phyloP scores from a whole-genome alignment of 768 basidiomycete genomes.

The Lactarius vividus region DNA sequence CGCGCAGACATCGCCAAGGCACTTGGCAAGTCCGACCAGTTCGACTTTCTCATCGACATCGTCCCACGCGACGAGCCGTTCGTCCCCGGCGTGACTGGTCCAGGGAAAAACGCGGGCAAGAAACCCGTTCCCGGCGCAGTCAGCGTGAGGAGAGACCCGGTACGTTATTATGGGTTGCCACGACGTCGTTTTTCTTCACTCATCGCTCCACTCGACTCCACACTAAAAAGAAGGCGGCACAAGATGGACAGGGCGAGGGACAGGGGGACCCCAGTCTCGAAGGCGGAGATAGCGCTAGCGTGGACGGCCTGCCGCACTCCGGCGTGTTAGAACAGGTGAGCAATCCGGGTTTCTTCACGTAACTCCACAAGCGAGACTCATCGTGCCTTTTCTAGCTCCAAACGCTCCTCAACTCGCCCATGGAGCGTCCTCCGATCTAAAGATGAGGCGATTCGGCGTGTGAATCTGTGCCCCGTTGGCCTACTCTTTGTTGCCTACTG shows the following conservation, averaged over 20 bases:
- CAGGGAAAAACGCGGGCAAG: constrained; percentile 18
- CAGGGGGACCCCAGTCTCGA: constrained; percentile 22
- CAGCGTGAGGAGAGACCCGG: constrained; percentile 14
- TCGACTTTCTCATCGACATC: constrained; percentile 97
- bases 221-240: constrained; percentile 7
- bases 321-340: constrained; percentile 25
- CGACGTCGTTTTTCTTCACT: neutral
- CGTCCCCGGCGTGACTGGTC: constrained; percentile 23
- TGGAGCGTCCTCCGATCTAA: constrained; percentile 21
- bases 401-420: constrained; percentile 21
- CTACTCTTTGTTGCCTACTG: constrained; percentile 1
- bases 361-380: neutral
- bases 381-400: constrained; percentile 11
- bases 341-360: neutral
- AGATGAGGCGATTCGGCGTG: neutral
- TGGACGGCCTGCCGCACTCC: constrained; percentile 20
- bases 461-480: neutral
- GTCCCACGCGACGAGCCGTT: constrained; percentile 77
- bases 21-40: constrained; percentile 89
- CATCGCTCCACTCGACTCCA: neutral
- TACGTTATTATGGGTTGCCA: constrained; percentile 12
- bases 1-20: constrained; percentile 93
- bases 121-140: constrained; percentile 19
- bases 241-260: constrained; percentile 23
- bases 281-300: constrained; percentile 23